A percentile compares a stretch with the other conserved stretches of the same genome.
Evolutionary conservation across 2,329 filamentous ascomycete species (phyloP).

Genomic region (Thielaviopsis euricoi): DNA sequence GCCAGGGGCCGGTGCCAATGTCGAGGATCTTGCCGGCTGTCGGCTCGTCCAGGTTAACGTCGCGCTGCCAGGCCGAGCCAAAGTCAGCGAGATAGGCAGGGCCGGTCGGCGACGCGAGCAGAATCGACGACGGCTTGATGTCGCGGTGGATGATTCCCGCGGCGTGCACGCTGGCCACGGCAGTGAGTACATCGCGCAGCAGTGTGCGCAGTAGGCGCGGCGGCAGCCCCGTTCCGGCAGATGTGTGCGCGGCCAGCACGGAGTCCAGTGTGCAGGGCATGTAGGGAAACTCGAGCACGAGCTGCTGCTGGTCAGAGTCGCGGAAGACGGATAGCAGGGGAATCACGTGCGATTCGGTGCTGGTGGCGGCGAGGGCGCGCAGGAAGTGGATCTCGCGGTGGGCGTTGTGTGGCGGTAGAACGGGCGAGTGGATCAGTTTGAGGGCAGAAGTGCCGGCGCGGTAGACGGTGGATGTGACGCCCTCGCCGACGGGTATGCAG

Average conservation of each 20-base stretch:
- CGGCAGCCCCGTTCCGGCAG: conserved; percentile 12
- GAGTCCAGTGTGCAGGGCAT: conserved; percentile 55
- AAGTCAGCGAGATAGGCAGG: conserved; percentile 79
- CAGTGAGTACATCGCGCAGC: conserved; percentile 53
- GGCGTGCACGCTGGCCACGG: conserved; percentile 53
- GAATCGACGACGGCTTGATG: conserved; percentile 79
- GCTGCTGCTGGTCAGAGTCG: conserved; percentile 49
- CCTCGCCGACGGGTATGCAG: conserved; percentile 42
- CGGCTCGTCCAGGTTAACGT: conserved; percentile 43
- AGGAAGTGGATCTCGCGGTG: conserved; percentile 66
- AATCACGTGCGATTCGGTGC: conserved; percentile 41
- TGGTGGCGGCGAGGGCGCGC: conserved; percentile 33
- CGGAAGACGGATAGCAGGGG: conserved; percentile 58
- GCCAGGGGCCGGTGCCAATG: conserved; percentile 82
- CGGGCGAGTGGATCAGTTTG: conserved; percentile 67
- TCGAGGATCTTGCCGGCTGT: conserved; percentile 66
- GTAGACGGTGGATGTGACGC: conserved; percentile 73
- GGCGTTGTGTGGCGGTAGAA: conserved; percentile 69
- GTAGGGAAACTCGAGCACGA: conserved; percentile 76
- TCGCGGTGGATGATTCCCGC: conserved; percentile 80
- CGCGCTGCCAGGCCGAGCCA: conserved; percentile 58
- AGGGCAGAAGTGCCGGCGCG: conserved; percentile 49
- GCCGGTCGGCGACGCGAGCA: conserved; percentile 49
- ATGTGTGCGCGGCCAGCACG: conserved; percentile 34
- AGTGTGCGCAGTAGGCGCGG: conserved; percentile 20